Evolutionary conservation across 1,284 basidiomycete genomes (phyloP), one percentile per base, ranked within the genome.

Genomic region (Irpex rosettiformis): DNA sequence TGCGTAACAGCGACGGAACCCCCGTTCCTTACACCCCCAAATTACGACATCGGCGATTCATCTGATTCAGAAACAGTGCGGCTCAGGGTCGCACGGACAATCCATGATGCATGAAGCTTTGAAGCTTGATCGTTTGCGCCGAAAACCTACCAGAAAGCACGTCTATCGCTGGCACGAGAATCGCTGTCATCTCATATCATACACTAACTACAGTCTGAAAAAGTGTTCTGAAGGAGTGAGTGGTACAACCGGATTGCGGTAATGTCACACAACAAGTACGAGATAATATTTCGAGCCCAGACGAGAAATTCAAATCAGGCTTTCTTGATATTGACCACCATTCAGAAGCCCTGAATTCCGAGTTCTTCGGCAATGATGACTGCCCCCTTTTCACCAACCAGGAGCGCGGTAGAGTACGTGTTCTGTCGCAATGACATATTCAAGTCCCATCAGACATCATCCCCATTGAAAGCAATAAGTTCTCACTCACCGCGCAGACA

Each of bases 321-420:
- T 16, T 8, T 37, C 10, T 16, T 8, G 10, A 16, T 16, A 37
- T 37, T 16, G 33, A 8, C 16, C 33, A 37, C 16, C 11, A 8
- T 49, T 49, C 48, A 62, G 4, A 62, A 47, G 6, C 51, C 55
- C 22, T 49, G 27, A 21, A 70, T 65, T 3, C 85, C 84, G 43
- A 88, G 77, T 5, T 87, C 86, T 66, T 85, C 79, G 4, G 77
- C 77, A 27, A 88, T 69, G 53, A 88, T 70, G 51, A 76, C 71
- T 6, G 83, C 85, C 25, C 81, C 85, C 70, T 87, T 88, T 76
- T 88, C 85, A 30, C 85, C 85, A 37, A 87, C 81, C 30, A 85
- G 73, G 55, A 86, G 69, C n/a, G 86, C 83, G 52, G 85, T 84
- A 3, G 84, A 86, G 70, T 87, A 86, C 0, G 84, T 87, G 74